phyloP scores from a whole-genome alignment of 495 filamentous ascomycete species.

The Aspergillus incahuasiensis region DNA sequence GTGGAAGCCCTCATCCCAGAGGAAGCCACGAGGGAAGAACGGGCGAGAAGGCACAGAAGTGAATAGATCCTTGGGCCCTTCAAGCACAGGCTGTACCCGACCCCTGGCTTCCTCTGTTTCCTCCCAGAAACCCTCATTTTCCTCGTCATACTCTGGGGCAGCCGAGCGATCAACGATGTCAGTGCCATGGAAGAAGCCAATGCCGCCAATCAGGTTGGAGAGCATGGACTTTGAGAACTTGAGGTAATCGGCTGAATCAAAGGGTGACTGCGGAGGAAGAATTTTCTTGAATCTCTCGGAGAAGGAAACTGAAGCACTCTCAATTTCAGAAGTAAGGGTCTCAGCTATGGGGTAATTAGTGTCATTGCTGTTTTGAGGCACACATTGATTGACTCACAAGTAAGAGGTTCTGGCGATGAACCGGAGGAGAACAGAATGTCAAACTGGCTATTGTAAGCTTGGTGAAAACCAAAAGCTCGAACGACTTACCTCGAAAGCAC shows the following conservation, averaged over 20 bases:
- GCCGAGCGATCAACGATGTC: conserved; percentile 85
- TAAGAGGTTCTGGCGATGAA: conserved; percentile 57
- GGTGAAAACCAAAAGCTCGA: background rate
- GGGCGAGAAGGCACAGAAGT: conserved; percentile 90
- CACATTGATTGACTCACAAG: conserved; percentile 37
- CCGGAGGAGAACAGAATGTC: conserved; percentile 86
- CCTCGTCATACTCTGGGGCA: conserved; percentile 87
- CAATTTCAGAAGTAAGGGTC: conserved; percentile 64
- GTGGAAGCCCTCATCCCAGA: conserved; percentile 99
- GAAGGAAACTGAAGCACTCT: conserved; percentile 61
- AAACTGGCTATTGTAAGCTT: conserved; percentile 52
- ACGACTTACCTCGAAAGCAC: conserved; percentile 64
- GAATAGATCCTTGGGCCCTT: conserved; percentile 85
- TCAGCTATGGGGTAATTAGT: conserved; percentile 48
- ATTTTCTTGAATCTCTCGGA: conserved; percentile 66
- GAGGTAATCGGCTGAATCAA: conserved; percentile 64
- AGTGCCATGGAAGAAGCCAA: conserved; percentile 91
- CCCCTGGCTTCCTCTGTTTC: conserved; percentile 74
- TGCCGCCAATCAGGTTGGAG: conserved; percentile 89
- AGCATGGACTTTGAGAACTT: conserved; percentile 85
- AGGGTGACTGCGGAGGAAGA: conserved; percentile 72
- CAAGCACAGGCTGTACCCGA: conserved; percentile 57
- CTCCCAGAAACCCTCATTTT: conserved; percentile 96
- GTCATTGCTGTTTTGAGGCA: background rate
- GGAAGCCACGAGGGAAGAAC: conserved; percentile 93